Evolutionary conservation across 1,284 basidiomycete genomes (phyloP), one percentile per base, ranked within the genome.

Genomic region (Naganishia liquefaciens): DNA sequence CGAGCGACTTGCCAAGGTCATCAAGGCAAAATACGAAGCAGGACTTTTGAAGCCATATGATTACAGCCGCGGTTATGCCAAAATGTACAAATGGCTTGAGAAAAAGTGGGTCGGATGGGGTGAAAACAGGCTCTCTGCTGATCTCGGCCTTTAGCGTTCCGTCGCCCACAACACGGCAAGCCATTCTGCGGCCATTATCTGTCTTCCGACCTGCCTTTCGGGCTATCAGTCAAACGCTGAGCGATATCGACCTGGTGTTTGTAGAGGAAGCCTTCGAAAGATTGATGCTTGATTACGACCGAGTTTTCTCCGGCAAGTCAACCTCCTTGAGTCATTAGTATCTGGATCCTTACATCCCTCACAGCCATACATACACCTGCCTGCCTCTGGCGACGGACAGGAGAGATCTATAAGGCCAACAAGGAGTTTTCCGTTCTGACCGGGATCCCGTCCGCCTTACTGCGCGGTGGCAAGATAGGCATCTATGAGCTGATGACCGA

Each of bases 401-500:
- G 96, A 28, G 94, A 99, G 80, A 98, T 99, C 67, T 97, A 98
- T 83, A 98, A 94, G 80, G 95, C 87, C 44, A 99, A 99, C 76
- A 86, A 91, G 67, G 93, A 97, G 79, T 77, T 78, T 60, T 73
- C 75, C 50, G 74, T 72, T 33, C 68, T 78, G 44, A 75, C 76
- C 2, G 74, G 72, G 30, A 72, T 75, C 65, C 71, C 73, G 17
- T 70, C 74, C 30, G 66, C 70, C 42, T 73, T 68, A 65, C 70
- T 75, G 57, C 68, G 74, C 52, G 70, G 67, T 82, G 95, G 95
- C 1, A 87, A 91, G 55, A 78, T 97, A 51, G 96, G 93, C 72
- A 97, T 99, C 63, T 98, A 98, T 79, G 95, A 99, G 77, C 84
- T 98, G 62, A 94, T 95, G 91, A 89, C 91, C 2, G 91, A 95